Base-by-base conservation (phyloP, 805 yeast species). In the Ogataea siamensis region DNA sequence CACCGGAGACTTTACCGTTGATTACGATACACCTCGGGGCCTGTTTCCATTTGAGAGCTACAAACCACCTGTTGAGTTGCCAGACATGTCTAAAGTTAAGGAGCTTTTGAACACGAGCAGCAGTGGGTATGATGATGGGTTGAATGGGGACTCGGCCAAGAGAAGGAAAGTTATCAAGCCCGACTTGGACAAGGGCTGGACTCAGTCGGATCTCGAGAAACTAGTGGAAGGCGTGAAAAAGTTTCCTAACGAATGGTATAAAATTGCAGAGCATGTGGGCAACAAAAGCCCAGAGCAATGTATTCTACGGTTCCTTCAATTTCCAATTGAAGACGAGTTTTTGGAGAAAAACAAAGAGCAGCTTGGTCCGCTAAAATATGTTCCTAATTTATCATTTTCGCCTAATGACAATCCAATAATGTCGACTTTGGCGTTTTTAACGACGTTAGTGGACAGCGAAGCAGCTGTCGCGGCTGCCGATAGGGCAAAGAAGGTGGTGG, bases 401-500 rank as follows among this genome's bases (percentile, higher is more conserved):
- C 76, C 87, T 29, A 77, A 82, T 19, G 98, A 93, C 51, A 93
- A 93, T 60, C 99, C 99, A 2, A 88, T 93, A 3, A 73, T 93
- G 67, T 83, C 95, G 24, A 91, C 95, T n/a, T 73, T 93, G 46
- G 82, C 96, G 10, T 93, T 89, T 61, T 68, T 93, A 62, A 80
- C 89, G 0, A 80, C 87, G 25, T 64, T 89, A 34, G 94, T 88
- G 12, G 96, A 91, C 53, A 83, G 91, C 9, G 83, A 82, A 27
- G 84, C 84, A 15, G 96, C 91, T 0, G 78, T 80, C 39, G 87
- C 89, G 8, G 95, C 95, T 22, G 82, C 94, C 6, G 63, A 55
- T 20, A 66, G 80, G 33, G 88, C 87, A 0, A 70, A 79, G 5
- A 66, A 66, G 35, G 67, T 66, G 38, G 52, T 74, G 32, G 63